phyloP scores from a whole-genome alignment of 1,139 yeast genomes.

The Casaregolazyma lundiana region DNA sequence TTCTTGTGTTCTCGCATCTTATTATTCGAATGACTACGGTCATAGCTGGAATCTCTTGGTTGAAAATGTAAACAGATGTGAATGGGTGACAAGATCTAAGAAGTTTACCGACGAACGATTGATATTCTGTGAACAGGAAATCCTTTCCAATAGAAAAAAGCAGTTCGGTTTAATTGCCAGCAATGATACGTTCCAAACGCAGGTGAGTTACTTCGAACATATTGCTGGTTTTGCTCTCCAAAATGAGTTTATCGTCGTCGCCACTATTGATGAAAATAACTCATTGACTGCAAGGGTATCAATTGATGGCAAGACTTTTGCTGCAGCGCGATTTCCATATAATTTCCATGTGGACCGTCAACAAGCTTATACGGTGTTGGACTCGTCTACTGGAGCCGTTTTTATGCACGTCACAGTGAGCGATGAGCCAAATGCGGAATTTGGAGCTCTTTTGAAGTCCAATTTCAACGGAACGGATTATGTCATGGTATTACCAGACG shows the following conservation, averaged over 20 bases:
- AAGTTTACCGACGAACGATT: conserved; percentile 42
- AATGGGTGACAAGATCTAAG: conserved; percentile 55
- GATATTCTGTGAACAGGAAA: conserved; percentile 56
- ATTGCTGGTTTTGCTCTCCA: conserved; percentile 64
- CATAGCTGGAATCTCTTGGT: conserved; percentile 44
- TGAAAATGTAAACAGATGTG: conserved; percentile 55
- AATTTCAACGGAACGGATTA: conserved; percentile 96
- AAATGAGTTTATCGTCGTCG: conserved; percentile 67
- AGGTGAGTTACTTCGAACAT: conserved; percentile 42
- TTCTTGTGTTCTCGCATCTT: conserved; percentile 55
- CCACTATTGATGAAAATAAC: conserved; percentile 40
- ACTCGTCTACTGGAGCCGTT: conserved; percentile 67
- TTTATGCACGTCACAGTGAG: conserved; percentile 80
- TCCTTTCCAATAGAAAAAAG: background rate
- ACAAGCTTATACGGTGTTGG: conserved; percentile 81
- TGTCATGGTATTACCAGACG: conserved; percentile 64
- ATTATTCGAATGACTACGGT: conserved; percentile 52
- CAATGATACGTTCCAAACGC: conserved; percentile 47
- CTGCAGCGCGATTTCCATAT: conserved; percentile 74
- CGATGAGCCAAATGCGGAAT: conserved; percentile 49
- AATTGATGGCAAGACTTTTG: conserved; percentile 74
- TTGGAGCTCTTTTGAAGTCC: conserved; percentile 81
- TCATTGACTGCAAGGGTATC: conserved; percentile 65
- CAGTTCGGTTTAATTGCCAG: conserved; percentile 42
- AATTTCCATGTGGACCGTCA: conserved; percentile 58